Evolutionary conservation across 345 rosid genomes (phyloP).

Genomic region (Lagerstroemia speciosa): DNA sequence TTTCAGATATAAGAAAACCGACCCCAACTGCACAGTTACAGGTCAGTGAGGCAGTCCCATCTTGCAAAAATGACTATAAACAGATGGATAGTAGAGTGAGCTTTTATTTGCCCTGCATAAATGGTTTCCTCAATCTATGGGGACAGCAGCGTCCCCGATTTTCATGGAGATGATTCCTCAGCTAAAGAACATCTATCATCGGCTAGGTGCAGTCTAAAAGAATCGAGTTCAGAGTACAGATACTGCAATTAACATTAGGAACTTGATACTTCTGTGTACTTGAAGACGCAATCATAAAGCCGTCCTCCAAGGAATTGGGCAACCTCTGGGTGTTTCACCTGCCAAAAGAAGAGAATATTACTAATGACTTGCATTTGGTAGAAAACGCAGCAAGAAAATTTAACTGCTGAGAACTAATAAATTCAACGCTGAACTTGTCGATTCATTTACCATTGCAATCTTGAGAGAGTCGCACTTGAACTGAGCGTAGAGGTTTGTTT

Average conservation of each 20-base stretch:
- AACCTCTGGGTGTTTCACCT: constrained; percentile 98
- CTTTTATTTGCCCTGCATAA: neutral
- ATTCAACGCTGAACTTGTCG: too few species aligned
- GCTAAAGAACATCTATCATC: neutral
- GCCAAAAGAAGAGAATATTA: constrained; percentile 6
- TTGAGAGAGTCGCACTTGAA: constrained; percentile 95
- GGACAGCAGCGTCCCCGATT: neutral
- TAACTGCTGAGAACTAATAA: neutral
- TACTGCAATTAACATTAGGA: constrained; percentile 1
- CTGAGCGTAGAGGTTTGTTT: constrained; percentile 94
- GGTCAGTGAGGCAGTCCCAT: too few species aligned
- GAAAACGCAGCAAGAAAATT: neutral
- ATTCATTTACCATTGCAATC: constrained; percentile 77
- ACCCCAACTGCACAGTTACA: too few species aligned
- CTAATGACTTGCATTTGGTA: neutral
- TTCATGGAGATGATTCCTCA: neutral
- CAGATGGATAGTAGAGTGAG: neutral
- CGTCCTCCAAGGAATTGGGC: constrained; percentile 98
- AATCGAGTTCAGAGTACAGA: neutral
- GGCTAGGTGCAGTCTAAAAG: constrained; percentile 2
- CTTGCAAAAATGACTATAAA: too few species aligned
- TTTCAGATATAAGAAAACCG: neutral
- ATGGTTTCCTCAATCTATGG: neutral
- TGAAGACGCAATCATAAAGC: constrained; percentile 94
- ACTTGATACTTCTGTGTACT: constrained; percentile 59